Conservation (phyloP, 805 yeast genomes). For the Candida takata region DNA sequence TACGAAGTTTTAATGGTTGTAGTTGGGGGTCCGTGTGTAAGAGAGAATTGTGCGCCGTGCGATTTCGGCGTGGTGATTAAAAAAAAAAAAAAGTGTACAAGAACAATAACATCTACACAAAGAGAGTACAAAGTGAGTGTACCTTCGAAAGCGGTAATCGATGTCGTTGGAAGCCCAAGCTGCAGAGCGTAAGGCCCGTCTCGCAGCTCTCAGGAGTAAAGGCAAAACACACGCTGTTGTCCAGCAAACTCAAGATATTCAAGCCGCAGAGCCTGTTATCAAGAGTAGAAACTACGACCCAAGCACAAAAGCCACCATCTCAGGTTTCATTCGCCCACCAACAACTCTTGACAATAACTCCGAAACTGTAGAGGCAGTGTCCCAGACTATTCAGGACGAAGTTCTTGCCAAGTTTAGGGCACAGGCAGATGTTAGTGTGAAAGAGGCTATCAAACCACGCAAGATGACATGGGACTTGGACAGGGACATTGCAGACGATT, state of each 20-base stretch:
- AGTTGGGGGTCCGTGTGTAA: background rate
- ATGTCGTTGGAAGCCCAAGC: slow-evolving; percentile 24
- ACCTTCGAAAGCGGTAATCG: background rate
- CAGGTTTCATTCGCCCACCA: slow-evolving; percentile 18
- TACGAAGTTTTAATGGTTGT: background rate
- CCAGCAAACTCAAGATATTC: background rate
- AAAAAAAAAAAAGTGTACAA: no score
- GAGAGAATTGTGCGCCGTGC: no score
- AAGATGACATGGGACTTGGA: slow-evolving; percentile 30
- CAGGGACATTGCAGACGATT: slow-evolving; percentile 30
- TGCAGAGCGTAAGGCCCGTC: slow-evolving; percentile 24
- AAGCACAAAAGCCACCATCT: slow-evolving; percentile 8
- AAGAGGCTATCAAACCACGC: slow-evolving; percentile 7
- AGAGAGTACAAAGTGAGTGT: no score
- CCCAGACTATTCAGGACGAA: slow-evolving; percentile 24
- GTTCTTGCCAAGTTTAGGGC: slow-evolving; percentile 20
- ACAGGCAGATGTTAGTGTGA: slow-evolving; percentile 4
- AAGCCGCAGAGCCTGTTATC: slow-evolving; percentile 1
- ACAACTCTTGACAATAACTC: slow-evolving; percentile 22
- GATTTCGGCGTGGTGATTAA: no score
- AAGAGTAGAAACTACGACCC: slow-evolving; percentile 20
- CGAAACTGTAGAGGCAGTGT: slow-evolving; percentile 32
- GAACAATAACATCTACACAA: no score
- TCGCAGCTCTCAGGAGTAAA: slow-evolving; percentile 21
- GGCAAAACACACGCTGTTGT: slow-evolving; percentile 4